Evolutionary conservation across 441 rosid genomes (phyloP).

Genomic region (Eutrema salsugineum): DNA sequence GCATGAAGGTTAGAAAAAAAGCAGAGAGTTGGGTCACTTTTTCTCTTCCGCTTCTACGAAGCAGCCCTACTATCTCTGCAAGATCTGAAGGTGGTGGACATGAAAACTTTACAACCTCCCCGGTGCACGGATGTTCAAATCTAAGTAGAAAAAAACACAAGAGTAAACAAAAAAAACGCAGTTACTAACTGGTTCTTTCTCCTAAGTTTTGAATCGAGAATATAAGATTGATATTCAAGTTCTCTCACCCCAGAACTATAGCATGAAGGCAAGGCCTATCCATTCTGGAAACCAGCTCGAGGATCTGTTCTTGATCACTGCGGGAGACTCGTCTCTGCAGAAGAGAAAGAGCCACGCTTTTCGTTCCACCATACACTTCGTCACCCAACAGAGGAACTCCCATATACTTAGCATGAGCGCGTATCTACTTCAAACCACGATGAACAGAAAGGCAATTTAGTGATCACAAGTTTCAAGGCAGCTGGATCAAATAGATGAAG

Average conservation of each 20-base stretch:
- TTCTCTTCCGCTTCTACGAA: slow-evolving; percentile 51
- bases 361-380: slow-evolving; percentile 87
- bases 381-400: slow-evolving; percentile 84
- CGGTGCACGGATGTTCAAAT: slow-evolving; percentile 71
- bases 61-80: slow-evolving; percentile 45
- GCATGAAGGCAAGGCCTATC: slow-evolving; percentile 97
- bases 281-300: slow-evolving; percentile 52
- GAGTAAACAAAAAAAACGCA: background rate
- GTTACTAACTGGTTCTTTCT: background rate
- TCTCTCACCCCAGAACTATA: slow-evolving; percentile 74
- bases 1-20: background rate
- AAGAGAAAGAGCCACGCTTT: slow-evolving; percentile 70
- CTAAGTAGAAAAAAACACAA: slow-evolving; percentile 34
- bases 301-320: slow-evolving; percentile 40
- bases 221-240: slow-evolving; percentile 17
- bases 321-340: slow-evolving; percentile 52
- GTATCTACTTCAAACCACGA: slow-evolving; percentile 51
- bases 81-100: slow-evolving; percentile 86
- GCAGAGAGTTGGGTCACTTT: slow-evolving; percentile 36
- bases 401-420: slow-evolving; percentile 70
- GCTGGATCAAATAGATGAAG: background rate
- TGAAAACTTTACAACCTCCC: slow-evolving; percentile 57
- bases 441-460: background rate
- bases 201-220: background rate
- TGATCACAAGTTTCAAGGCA: background rate